phyloP scores from a whole-genome alignment of 495 filamentous ascomycete genomes.

The Neurospora sp. region DNA sequence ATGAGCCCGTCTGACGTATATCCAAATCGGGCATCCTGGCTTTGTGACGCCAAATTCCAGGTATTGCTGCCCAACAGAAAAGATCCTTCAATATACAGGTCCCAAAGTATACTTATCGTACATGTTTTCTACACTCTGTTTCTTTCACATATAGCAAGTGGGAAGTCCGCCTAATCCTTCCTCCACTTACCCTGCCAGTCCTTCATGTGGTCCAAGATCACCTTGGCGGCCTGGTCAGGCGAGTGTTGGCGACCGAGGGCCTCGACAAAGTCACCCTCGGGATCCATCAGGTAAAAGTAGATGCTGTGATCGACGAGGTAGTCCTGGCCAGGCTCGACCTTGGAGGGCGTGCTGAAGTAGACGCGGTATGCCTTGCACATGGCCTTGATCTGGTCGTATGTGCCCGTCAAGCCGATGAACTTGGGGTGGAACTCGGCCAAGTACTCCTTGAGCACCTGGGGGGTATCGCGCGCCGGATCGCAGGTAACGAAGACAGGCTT shows the following conservation, averaged over 20 bases:
- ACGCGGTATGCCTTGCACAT: constrained; percentile 92
- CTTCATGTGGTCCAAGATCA: constrained; percentile 79
- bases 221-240: constrained; percentile 70
- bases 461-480: constrained; percentile 84
- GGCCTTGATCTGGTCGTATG: constrained; percentile 81
- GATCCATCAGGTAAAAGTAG: constrained; percentile 99
- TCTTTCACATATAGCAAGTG: neutral
- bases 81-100: neutral
- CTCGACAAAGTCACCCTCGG: constrained; percentile 96
- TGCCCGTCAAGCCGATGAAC: constrained; percentile 83
- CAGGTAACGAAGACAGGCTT: constrained; percentile 86
- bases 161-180: constrained; percentile 1
- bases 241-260: constrained; percentile 91
- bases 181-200: constrained; percentile 63
- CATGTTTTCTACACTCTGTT: neutral
- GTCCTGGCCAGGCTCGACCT: constrained; percentile 86
- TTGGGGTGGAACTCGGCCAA: constrained; percentile 85
- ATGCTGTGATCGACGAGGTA: constrained; percentile 98
- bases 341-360: constrained; percentile 86
- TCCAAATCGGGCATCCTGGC: neutral
- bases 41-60: neutral
- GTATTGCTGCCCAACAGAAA: neutral
- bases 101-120: neutral
- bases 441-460: constrained; percentile 73
- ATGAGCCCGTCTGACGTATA: neutral